A percentile compares a stretch with the other conserved stretches of the same genome.
These are phyloP conservation scores for Picea abies DNA, from an alignment of 83 land plant species.

Conservation along the genomic window DNA sequence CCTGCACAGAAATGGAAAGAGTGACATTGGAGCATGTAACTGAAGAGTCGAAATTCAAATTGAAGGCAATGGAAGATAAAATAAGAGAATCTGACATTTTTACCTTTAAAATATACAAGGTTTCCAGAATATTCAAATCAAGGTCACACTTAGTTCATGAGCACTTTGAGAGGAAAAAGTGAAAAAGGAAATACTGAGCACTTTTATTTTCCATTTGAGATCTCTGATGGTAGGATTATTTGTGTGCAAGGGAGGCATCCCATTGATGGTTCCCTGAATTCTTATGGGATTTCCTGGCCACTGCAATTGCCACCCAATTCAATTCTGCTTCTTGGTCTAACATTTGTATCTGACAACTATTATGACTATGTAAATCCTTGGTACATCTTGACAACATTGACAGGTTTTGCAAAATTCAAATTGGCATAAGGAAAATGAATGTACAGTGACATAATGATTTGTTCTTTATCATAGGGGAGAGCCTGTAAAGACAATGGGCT, in stretches of 20 bases:
- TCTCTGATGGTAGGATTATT: constrained; percentile 43
- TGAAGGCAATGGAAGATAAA: not conserved
- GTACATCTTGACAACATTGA: constrained; percentile 62
- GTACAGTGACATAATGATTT: constrained; percentile 40
- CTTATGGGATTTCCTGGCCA: constrained; percentile 59
- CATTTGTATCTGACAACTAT: constrained; percentile 63
- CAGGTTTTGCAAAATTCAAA: constrained; percentile 38
- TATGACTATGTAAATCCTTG: constrained; percentile 72
- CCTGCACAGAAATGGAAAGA: not conserved
- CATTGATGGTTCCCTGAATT: constrained; percentile 55
- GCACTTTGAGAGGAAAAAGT: constrained; percentile 26
- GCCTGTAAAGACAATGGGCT: constrained; percentile 35
- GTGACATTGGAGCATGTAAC: not conserved
- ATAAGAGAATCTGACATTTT: constrained; percentile 6
- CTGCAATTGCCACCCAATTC: constrained; percentile 38
- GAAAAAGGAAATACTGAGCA: constrained; percentile 39
- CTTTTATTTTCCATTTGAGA: constrained; percentile 58
- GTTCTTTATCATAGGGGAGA: constrained; percentile 68
- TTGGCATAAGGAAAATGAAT: constrained; percentile 49
- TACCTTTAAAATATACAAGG: constrained; percentile 17
- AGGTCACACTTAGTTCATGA: constrained; percentile 23
- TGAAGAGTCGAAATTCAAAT: not conserved
- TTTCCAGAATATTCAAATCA: not conserved
- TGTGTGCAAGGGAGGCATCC: constrained; percentile 59
- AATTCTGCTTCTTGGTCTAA: constrained; percentile 46